Evolutionary conservation across 2,329 filamentous ascomycete species (phyloP), one percentile per base, ranked within the genome.

Genomic region (Didymellaceae sp.): DNA sequence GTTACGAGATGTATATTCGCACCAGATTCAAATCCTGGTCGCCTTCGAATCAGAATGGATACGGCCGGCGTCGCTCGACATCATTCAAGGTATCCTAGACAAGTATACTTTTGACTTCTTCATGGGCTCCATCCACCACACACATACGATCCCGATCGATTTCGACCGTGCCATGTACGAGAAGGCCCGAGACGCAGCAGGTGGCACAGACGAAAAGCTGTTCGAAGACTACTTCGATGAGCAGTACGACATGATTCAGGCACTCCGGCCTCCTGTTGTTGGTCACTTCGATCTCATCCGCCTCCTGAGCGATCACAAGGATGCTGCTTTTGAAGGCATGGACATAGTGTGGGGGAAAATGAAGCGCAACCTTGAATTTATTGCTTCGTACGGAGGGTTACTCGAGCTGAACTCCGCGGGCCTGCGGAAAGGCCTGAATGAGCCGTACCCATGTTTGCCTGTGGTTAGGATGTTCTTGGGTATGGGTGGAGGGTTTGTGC

Each of bases 11-110:
- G 82, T 81, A 58, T 97, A 97, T 75, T 80, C 83, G 5, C 67
- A 76, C 7, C 79, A 86, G 57, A 91, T 99, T 62, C 80, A 86
- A 46, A 80, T 99, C 58, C 81, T 96, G 33, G 86, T 99, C 68
- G 94, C 90, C 35, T 96, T 97, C 71, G 94, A 99, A 74, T 84
- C 85, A 45, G 94, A 99, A 71, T 99, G 90, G 86, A 94, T 97
- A 71, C 86, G 92, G 6, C 81, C 87, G 0, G 80, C 78, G 3
- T 84, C 82, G 3, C 84, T 86, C 62, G 74, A 72, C 0, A 75
- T 88, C 37, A 86, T 96, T 51, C 67, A 76, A 25, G 62, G 72
- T 9, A 81, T 90, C 3, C 76, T 87, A 17, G 68, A 79, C 6
- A 80, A 83, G 55, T 82, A 90, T 30, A 74, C 76, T 8, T 82